Conservation (phyloP, 2,329 filamentous ascomycete genomes). For the Diaporthe helianthi region DNA sequence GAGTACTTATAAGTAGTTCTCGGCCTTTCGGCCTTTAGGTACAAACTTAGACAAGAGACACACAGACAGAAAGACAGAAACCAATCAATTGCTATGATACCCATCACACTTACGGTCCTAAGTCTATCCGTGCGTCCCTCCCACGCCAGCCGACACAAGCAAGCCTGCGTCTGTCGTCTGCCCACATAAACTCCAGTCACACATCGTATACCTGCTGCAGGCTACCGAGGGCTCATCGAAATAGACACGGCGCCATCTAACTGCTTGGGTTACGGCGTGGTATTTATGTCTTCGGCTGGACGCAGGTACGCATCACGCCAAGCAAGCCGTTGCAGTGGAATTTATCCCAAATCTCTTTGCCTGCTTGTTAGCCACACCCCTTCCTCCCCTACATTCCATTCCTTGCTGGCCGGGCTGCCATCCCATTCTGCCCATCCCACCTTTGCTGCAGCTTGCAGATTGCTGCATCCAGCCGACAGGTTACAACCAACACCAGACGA, state of each 20-base stretch:
- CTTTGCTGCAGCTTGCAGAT: background rate
- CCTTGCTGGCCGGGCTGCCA: slow-evolving; percentile 1
- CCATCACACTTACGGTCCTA: too few species aligned
- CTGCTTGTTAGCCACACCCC: background rate
- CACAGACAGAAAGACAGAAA: too few species aligned
- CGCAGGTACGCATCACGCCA: slow-evolving; percentile 18
- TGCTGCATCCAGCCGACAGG: slow-evolving; percentile 10
- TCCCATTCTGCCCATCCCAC: too few species aligned
- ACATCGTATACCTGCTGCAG: slow-evolving; percentile 18
- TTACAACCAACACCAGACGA: slow-evolving; percentile 17
- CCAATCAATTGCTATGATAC: too few species aligned
- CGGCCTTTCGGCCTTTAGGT: too few species aligned
- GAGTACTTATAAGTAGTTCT: too few species aligned
- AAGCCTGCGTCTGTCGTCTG: too few species aligned
- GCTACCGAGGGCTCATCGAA: slow-evolving; percentile 3
- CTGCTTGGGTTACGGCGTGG: too few species aligned
- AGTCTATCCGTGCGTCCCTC: background rate
- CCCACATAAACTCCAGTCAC: background rate
- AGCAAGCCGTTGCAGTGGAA: background rate
- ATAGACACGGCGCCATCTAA: background rate
- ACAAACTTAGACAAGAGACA: too few species aligned
- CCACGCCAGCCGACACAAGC: background rate
- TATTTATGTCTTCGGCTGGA: slow-evolving; percentile 14
- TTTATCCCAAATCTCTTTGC: slow-evolving; percentile 2
- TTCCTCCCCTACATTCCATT: too few species aligned